These are phyloP conservation scores for Cladosporium velox DNA, from an alignment of 2,329 filamentous ascomycete species.

Conservation along the genomic window DNA sequence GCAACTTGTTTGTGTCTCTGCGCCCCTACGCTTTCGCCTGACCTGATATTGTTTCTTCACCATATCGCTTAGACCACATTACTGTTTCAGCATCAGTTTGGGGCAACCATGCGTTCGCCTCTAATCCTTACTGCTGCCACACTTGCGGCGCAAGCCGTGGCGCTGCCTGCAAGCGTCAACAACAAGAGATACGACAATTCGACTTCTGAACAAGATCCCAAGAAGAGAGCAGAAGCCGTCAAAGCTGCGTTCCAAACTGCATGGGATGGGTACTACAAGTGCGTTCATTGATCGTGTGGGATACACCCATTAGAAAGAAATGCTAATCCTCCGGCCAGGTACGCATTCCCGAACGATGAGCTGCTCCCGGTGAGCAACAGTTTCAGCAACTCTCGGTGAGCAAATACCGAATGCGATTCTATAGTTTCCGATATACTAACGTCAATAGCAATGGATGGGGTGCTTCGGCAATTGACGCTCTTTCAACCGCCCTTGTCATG, in stretches of 20 bases:
- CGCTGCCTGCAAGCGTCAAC: neutral
- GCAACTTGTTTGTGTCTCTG: neutral
- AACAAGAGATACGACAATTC: neutral
- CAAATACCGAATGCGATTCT: neutral
- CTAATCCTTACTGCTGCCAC: neutral
- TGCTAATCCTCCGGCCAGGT: constrained; percentile 56
- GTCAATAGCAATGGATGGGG: constrained; percentile 75
- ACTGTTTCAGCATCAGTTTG: neutral
- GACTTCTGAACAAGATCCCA: neutral
- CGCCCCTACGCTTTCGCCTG: neutral
- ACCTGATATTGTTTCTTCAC: neutral
- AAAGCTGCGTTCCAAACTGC: constrained; percentile 69
- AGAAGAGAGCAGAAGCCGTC: constrained; percentile 57
- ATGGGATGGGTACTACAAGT: constrained; percentile 59
- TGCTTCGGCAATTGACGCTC: constrained; percentile 76
- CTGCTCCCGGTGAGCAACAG: constrained; percentile 67
- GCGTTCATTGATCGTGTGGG: neutral
- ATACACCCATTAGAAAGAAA: neutral
- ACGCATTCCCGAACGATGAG: constrained; percentile 78
- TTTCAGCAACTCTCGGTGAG: constrained; percentile 68
- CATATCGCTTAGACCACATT: neutral
- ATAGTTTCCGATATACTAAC: constrained; percentile 15
- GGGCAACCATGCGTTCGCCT: neutral
- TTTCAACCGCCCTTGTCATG: constrained; percentile 81
- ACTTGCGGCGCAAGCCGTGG: constrained; percentile 3